Evolutionary conservation across 345 rosid species (phyloP).

Genomic region (Melastoma malabathricum): DNA sequence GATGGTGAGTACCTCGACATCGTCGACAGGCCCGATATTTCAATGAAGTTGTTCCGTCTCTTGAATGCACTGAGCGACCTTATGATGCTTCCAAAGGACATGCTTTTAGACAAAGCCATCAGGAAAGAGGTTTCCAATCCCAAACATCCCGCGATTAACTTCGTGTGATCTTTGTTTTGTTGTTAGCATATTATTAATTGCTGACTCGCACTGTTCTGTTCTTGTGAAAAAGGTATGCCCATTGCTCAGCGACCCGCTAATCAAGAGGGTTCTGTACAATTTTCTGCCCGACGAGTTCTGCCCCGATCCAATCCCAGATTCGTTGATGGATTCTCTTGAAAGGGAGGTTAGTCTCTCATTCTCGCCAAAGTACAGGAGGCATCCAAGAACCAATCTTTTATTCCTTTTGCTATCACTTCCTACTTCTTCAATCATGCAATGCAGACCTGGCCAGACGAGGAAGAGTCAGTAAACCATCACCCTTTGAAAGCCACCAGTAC

Average conservation of each 20-base stretch:
- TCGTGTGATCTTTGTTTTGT: background rate
- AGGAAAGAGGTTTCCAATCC: constrained; percentile 57
- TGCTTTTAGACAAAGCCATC: constrained; percentile 50
- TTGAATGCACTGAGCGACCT: constrained; percentile 88
- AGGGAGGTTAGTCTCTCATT: constrained; percentile 36
- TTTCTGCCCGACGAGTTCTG: constrained; percentile 82
- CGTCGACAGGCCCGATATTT: constrained; percentile 21
- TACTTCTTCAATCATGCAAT: background rate
- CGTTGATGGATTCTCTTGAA: constrained; percentile 57
- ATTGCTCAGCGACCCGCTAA: constrained; percentile 53
- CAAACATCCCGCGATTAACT: background rate
- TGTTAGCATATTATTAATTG: background rate
- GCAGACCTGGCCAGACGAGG: constrained; percentile 29
- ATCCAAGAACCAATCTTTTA: background rate
- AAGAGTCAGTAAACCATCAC: constrained; percentile 27
- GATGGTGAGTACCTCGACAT: constrained; percentile 22
- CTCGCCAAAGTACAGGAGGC: no score
- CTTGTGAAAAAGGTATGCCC: constrained; percentile 61
- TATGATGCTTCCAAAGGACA: constrained; percentile 95
- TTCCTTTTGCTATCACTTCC: background rate
- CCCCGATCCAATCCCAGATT: constrained; percentile 77
- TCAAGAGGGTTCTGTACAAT: constrained; percentile 56
- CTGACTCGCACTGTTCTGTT: background rate
- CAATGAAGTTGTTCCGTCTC: constrained; percentile 66
- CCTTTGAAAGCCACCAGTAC: constrained; percentile 63